These are phyloP conservation scores for Fusarium mangiferae DNA, from an alignment of 2,329 filamentous ascomycete species.

Conservation along the genomic window DNA sequence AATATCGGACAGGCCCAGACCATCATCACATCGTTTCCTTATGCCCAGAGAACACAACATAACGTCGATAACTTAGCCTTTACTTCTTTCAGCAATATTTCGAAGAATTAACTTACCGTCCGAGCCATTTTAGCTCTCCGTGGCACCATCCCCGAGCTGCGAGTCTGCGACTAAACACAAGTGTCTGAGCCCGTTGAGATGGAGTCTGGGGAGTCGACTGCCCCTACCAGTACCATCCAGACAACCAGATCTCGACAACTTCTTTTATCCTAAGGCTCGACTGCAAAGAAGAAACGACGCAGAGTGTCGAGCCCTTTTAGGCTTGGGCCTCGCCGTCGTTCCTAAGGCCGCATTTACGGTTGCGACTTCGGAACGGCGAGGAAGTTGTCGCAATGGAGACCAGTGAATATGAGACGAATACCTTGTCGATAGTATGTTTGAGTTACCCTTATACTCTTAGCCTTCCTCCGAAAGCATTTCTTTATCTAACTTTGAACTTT, in stretches of 20 bases:
- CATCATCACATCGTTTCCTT: conserved; percentile 12
- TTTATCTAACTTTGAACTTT: conserved; percentile 29
- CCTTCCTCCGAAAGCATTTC: not conserved
- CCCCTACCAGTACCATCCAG: conserved; percentile 33
- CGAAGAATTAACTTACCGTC: conserved; percentile 2
- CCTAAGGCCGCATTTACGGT: conserved; percentile 42
- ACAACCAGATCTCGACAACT: conserved; percentile 30
- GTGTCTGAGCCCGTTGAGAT: conserved; percentile 51
- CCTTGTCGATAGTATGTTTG: conserved; percentile 62
- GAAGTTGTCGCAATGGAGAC: conserved; percentile 67
- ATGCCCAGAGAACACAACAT: conserved; percentile 2
- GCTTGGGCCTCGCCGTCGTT: conserved; percentile 34
- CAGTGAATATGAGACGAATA: conserved; percentile 72
- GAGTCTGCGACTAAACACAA: conserved; percentile 36
- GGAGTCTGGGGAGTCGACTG: conserved; percentile 49
- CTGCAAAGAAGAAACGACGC: conserved; percentile 1
- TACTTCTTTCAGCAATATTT: not conserved
- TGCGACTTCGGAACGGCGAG: conserved; percentile 43
- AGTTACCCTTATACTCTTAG: not conserved
- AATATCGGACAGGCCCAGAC: conserved; percentile 22
- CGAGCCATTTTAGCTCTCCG: conserved; percentile 23
- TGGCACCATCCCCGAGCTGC: conserved; percentile 39
- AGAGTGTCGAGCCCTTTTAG: conserved; percentile 20
- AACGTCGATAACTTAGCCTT: conserved; percentile 24
- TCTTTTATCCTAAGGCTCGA: conserved; percentile 15